phyloP scores from a whole-genome alignment of 164 flowering plant genomes.

The Umbellularia californica region DNA sequence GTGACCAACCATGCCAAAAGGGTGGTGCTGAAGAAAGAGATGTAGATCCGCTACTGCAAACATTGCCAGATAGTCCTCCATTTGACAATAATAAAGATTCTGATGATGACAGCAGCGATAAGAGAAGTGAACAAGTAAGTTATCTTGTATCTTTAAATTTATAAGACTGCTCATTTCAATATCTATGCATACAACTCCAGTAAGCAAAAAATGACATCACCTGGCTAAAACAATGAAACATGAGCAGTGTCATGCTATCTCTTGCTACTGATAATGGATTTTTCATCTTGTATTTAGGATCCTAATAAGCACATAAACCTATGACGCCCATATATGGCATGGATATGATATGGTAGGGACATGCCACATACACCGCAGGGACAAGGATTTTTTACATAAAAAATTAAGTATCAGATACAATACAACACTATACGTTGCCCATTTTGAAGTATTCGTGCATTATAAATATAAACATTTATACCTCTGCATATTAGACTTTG shows the following conservation, averaged over 20 bases:
- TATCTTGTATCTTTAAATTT: not conserved
- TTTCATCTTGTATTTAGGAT: not conserved
- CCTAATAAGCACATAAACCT: no score
- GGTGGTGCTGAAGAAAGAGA: constrained; percentile 16
- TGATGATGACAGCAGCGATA: constrained; percentile 36
- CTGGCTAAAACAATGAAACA: not conserved
- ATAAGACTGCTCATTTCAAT: not conserved
- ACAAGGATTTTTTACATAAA: no score
- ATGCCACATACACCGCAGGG: no score
- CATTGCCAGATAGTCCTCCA: constrained; percentile 47
- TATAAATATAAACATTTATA: not conserved
- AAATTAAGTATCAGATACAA: no score
- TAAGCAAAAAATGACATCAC: no score
- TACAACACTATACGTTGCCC: no score
- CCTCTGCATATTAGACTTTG: not conserved
- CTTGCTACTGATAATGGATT: not conserved
- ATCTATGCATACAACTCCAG: not conserved
- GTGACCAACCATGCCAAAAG: constrained; percentile 4
- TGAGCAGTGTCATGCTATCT: not conserved
- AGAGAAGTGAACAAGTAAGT: constrained; percentile 37
- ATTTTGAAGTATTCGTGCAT: no score
- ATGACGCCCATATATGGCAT: no score
- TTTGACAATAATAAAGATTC: constrained; percentile 38
- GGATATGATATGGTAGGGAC: no score
- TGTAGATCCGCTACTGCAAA: constrained; percentile 21